phyloP scores from a whole-genome alignment of 1,284 basidiomycete species.

The Ganoderma boninense region DNA sequence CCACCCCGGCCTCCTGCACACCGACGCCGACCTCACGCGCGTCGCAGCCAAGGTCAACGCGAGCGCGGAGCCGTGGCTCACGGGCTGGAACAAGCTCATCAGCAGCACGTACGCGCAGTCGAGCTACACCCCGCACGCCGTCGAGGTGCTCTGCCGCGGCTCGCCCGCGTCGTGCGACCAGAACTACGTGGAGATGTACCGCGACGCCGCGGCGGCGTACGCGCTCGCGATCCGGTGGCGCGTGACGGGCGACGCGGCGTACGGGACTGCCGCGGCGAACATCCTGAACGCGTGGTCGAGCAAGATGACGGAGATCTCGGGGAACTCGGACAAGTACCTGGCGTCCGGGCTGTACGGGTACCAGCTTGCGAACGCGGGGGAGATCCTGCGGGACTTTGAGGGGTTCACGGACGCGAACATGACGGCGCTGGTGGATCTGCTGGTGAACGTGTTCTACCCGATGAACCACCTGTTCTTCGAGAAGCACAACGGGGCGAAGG shows the following conservation, averaged over 20 bases:
- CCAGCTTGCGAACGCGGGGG: conserved; percentile 20
- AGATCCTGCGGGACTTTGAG: too few species aligned
- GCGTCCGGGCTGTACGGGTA: conserved; percentile 18
- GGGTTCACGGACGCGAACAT: too few species aligned
- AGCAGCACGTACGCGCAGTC: conserved; percentile 17
- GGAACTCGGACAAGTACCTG: conserved; percentile 21
- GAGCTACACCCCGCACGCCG: conserved; percentile 14
- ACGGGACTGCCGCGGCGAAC: conserved; percentile 4
- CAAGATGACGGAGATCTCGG: conserved; percentile 17
- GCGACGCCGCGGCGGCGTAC: conserved; percentile 17
- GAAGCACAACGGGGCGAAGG: too few species aligned
- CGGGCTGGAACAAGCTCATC: conserved; percentile 18
- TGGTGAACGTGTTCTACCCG: too few species aligned
- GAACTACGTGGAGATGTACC: conserved; percentile 16
- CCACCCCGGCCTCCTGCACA: conserved; percentile 16
- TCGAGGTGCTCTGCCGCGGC: conserved; percentile 16
- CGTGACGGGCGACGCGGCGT: conserved; percentile 14
- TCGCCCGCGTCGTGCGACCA: conserved; percentile 6
- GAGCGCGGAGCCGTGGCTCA: conserved; percentile 11
- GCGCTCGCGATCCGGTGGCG: conserved; percentile 13
- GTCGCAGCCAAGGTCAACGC: conserved; percentile 9
- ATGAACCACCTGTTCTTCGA: too few species aligned
- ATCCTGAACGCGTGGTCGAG: conserved; percentile 17
- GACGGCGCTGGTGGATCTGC: too few species aligned
- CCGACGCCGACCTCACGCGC: conserved; percentile 13